phyloP scores from a whole-genome alignment of 208 protist genomes.

The Strigomonas oncopelti region DNA sequence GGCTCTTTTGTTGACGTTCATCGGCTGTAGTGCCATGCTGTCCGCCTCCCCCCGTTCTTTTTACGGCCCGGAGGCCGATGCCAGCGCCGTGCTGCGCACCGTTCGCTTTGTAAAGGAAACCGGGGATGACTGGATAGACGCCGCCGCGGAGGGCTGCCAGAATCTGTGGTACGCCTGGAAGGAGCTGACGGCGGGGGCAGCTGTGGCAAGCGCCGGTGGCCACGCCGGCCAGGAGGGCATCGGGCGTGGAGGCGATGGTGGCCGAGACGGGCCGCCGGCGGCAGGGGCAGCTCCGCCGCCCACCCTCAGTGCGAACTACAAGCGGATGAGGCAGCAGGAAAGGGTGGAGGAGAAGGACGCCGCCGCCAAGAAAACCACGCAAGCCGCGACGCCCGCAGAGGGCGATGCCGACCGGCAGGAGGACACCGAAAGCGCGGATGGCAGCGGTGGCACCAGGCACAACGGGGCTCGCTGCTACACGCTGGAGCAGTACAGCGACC shows the following conservation, averaged over 20 bases:
- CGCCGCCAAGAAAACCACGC: not conserved
- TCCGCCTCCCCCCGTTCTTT: not conserved
- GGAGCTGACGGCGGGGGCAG: not conserved
- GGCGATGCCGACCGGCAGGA: not conserved
- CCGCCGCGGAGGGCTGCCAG: not conserved
- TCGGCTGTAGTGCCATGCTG: not conserved
- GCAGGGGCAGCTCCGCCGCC: too few species aligned
- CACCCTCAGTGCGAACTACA: not conserved
- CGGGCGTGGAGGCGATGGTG: too few species aligned
- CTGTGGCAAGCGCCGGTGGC: not conserved
- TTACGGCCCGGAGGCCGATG: not conserved
- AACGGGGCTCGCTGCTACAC: constrained; percentile 49
- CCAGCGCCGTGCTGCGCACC: not conserved
- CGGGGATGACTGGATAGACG: not conserved
- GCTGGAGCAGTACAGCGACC: constrained; percentile 56
- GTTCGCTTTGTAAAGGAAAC: not conserved
- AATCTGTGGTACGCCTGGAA: not conserved
- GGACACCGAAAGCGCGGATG: not conserved
- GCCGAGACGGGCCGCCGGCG: too few species aligned
- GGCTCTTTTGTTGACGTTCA: not conserved
- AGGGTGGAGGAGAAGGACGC: not conserved
- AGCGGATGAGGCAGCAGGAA: not conserved
- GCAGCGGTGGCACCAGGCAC: not conserved
- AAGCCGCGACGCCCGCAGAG: not conserved
- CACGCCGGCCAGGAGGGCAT: too few species aligned